These are phyloP conservation scores for Leptomonas pyrrhocoris DNA, from an alignment of 208 protist species.

Conservation along the genomic window DNA sequence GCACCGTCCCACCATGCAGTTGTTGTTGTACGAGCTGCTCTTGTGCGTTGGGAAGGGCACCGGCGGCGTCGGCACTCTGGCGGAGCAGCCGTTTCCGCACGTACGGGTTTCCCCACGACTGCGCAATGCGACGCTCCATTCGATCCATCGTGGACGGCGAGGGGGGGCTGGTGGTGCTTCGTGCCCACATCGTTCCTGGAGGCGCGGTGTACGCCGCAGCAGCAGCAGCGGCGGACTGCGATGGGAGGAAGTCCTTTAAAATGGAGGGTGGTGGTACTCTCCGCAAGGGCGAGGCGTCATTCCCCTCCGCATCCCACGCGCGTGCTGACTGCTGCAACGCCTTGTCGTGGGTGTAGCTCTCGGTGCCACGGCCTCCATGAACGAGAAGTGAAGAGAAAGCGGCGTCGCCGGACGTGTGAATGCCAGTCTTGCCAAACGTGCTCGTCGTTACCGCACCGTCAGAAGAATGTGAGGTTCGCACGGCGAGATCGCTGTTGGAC, in stretches of 20 bases:
- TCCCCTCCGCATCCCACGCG: not conserved
- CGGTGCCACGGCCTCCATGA: not conserved
- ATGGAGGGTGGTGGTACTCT: not conserved
- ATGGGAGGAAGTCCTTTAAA: slow-evolving; percentile 3
- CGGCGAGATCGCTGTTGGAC: not conserved
- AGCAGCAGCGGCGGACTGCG: not conserved
- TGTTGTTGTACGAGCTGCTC: too few relatives aligned
- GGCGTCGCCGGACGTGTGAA: not conserved
- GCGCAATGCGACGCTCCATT: slow-evolving; percentile 64
- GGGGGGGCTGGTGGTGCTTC: not conserved
- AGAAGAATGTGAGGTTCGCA: not conserved
- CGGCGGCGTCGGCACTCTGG: slow-evolving; percentile 17
- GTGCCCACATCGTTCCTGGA: not conserved
- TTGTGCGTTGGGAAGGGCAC: not conserved
- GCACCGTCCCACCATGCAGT: too few relatives aligned
- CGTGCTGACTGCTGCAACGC: not conserved
- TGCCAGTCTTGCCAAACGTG: not conserved
- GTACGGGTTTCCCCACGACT: slow-evolving; percentile 82
- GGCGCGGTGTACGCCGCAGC: not conserved
- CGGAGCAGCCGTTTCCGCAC: slow-evolving; percentile 53
- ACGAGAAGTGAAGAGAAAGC: not conserved
- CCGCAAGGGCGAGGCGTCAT: slow-evolving; percentile 10
- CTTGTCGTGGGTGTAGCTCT: not conserved
- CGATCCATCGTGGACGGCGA: slow-evolving; percentile 32
- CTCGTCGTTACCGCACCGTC: not conserved